Conservation (phyloP, 2,329 filamentous ascomycete genomes). For the Penicillium hordei region DNA sequence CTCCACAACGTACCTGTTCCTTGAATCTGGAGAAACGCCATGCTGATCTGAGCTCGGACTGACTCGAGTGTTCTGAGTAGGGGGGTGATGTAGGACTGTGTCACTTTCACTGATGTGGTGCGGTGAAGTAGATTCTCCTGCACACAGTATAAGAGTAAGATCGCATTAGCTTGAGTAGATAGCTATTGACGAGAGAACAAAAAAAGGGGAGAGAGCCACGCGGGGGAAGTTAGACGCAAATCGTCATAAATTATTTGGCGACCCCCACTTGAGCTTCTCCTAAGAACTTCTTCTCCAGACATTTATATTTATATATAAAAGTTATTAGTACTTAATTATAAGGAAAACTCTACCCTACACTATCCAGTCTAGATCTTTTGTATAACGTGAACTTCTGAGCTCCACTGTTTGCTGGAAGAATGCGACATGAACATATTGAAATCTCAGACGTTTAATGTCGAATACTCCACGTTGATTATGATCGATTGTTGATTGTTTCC, state of each 20-base stretch:
- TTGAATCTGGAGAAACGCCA: slow-evolving; percentile 27
- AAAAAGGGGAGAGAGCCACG: slow-evolving; percentile 9
- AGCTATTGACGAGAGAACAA: neutral
- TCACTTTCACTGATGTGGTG: neutral
- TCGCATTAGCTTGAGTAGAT: neutral
- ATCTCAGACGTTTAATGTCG: neutral
- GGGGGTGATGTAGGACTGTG: neutral
- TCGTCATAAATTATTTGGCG: slow-evolving; percentile 8
- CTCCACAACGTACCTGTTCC: slow-evolving; percentile 28
- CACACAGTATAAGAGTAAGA: neutral
- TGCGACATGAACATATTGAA: neutral
- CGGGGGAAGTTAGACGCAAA: slow-evolving; percentile 11
- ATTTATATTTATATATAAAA: neutral
- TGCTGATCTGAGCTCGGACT: slow-evolving; percentile 11
- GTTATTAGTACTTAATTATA: neutral
- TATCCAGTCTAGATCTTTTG: neutral
- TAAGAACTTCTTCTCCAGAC: neutral
- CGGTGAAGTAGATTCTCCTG: neutral
- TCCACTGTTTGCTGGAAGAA: neutral
- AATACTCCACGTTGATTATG: neutral
- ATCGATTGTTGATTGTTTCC: neutral
- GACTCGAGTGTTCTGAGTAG: neutral
- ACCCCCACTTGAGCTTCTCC: slow-evolving; percentile 9
- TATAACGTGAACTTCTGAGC: neutral
- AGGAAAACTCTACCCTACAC: too few relatives aligned